phyloP scores from a whole-genome alignment of 495 filamentous ascomycete species.

The Articulospora tetracladia region DNA sequence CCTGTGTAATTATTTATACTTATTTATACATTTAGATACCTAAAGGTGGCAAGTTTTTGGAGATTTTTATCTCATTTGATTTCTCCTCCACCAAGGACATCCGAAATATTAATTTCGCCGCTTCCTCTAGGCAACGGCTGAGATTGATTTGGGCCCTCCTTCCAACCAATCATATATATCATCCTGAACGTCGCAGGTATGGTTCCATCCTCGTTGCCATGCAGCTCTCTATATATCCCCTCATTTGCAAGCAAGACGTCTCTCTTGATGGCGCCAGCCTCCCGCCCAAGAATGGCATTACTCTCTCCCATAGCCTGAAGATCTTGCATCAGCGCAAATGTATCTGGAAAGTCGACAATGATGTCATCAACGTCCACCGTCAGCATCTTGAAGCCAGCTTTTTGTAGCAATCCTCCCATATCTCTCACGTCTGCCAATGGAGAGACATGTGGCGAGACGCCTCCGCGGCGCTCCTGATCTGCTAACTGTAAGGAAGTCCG shows the following conservation, averaged over 20 bases:
- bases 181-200: constrained; percentile 88
- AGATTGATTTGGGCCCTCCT: constrained; percentile 71
- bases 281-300: constrained; percentile 78
- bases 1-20: background rate
- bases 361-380: constrained; percentile 98
- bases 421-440: constrained; percentile 91
- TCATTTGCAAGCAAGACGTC: constrained; percentile 89
- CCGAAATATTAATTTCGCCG: constrained; percentile 77
- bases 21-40: background rate
- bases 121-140: constrained; percentile 79
- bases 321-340: constrained; percentile 87
- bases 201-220: constrained; percentile 58
- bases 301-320: constrained; percentile 92
- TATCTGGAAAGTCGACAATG: constrained; percentile 90
- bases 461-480: constrained; percentile 81
- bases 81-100: constrained; percentile 65
- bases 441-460: constrained; percentile 80
- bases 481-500: constrained; percentile 92
- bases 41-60: background rate
- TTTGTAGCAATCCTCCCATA: constrained; percentile 79
- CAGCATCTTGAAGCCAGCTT: constrained; percentile 89
- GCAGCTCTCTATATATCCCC: constrained; percentile 81
- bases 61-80: constrained; percentile 26
- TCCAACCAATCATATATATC: constrained; percentile 99
- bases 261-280: constrained; percentile 67